Evolutionary conservation across 2,329 filamentous ascomycete genomes (phyloP).

Genomic region (Magnaporthiopsis incrustans): DNA sequence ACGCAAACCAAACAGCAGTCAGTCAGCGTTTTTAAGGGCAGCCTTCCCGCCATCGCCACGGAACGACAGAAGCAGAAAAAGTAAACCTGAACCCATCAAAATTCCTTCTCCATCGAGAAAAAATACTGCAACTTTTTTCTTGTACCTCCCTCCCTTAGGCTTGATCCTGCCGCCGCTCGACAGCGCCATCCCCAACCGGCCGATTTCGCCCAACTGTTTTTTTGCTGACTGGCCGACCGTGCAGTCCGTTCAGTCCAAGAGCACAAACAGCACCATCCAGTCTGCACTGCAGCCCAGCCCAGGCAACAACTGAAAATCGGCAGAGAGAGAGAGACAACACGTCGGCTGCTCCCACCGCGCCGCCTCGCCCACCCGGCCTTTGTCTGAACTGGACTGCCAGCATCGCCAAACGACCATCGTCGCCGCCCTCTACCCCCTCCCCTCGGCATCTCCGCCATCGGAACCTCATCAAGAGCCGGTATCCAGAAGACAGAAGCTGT

Average conservation of each 20-base stretch:
- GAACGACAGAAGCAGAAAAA: neutral
- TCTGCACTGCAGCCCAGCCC: neutral
- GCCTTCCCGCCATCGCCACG: conserved; percentile 1
- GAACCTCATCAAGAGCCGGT: conserved; percentile 10
- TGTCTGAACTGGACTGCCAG: conserved; percentile 8
- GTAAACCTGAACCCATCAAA: neutral
- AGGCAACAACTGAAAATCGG: neutral
- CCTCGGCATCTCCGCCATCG: neutral
- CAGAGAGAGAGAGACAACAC: neutral
- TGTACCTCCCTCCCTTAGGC: neutral
- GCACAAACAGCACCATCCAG: neutral
- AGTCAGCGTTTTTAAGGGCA: conserved; percentile 1
- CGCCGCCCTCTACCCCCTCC: conserved; percentile 10
- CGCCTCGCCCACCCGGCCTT: conserved; percentile 8
- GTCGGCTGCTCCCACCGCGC: neutral
- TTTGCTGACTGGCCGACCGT: neutral
- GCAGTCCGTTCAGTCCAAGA: neutral
- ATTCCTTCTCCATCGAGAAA: neutral
- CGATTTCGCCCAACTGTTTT: neutral
- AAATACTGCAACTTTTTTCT: neutral
- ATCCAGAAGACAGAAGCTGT: conserved; percentile 49
- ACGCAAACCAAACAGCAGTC: conserved; percentile 1
- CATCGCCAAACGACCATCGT: neutral
- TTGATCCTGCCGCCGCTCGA: neutral
- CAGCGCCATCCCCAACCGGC: neutral